Evolutionary conservation across 106 monocot species (phyloP), one percentile per base, ranked within the genome.

Genomic region (Amphibolis antarctica): DNA sequence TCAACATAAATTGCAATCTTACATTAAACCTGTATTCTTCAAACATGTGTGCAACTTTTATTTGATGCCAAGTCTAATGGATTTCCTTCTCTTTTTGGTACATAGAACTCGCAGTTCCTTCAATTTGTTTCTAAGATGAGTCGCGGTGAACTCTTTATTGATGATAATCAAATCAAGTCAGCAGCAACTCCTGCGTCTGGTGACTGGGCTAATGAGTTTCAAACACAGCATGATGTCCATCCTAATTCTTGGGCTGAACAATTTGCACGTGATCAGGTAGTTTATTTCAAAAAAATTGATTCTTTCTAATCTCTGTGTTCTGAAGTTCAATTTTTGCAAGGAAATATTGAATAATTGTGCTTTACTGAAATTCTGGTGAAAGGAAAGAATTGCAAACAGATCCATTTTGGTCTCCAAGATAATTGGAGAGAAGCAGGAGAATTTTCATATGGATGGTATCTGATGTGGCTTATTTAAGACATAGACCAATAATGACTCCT

Each of bases 111-210:
- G 23, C 85, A 88, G 73, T 98, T 98, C 60, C 87, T 98, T 71
- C 98, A 98, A 66, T 98, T 98, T 79, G 87, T 98, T 53, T 91
- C 98, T 43, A 98, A 98, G 60, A 91, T 98, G 98, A 98, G 98
- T 65, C 86, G 91, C 68, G 98, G 98, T 55, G 91, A 98, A 57
- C 75, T 98, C 45, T 85, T 98, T 71, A 67, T 98, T 70, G 91
- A 85, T 79, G 98, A 98, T 18, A 88, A 98, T 71, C 87, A 98
- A 77, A 79, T 91, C 62, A 98, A 91, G 66, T 82, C 86, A 58
- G 80, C 78, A 19, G 62, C 71, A 68, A 69, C 58, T 19, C 53
- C 78, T 57, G 43, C 62, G 65, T 69, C 86, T 44, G 57, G 71
- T 75, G 75, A 77, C 73, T 98, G 98, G 98, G 91, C 85, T 59